Conservation (phyloP, 2,329 filamentous ascomycete genomes). For the Xylaria hypoxylon region DNA sequence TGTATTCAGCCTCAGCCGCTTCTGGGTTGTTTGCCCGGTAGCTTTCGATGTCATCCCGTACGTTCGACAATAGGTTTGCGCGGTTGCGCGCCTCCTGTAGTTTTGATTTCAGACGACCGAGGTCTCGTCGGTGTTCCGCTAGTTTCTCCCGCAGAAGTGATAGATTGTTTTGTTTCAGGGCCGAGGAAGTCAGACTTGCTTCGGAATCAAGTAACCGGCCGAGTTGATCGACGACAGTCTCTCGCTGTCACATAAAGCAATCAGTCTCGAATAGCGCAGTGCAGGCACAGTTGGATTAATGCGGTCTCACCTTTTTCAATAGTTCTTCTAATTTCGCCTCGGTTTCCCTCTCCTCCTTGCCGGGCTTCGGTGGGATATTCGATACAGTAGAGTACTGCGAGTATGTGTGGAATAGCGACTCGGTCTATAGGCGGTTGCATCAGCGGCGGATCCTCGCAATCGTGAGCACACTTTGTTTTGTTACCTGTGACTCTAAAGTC, state of each 20-base stretch:
- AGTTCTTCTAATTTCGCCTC: slow-evolving; percentile 87
- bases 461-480: slow-evolving; percentile 10
- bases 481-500: slow-evolving; percentile 88
- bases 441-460: slow-evolving; percentile 14
- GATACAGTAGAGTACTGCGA: slow-evolving; percentile 88
- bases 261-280: slow-evolving; percentile 27
- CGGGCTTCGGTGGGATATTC: slow-evolving; percentile 83
- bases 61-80: slow-evolving; percentile 89
- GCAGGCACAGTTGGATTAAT: background rate
- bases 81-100: slow-evolving; percentile 85
- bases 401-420: slow-evolving; percentile 84
- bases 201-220: slow-evolving; percentile 93
- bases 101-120: slow-evolving; percentile 77
- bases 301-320: slow-evolving; percentile 75
- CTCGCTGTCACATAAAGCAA: slow-evolving; percentile 69
- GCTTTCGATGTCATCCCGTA: slow-evolving; percentile 90
- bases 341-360: slow-evolving; percentile 83
- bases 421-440: slow-evolving; percentile 69
- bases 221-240: slow-evolving; percentile 83
- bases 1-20: slow-evolving; percentile 92
- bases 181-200: slow-evolving; percentile 84
- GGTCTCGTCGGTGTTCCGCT: slow-evolving; percentile 84
- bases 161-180: slow-evolving; percentile 97
- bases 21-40: slow-evolving; percentile 86
- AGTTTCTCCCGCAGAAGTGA: slow-evolving; percentile 91